Conservation (phyloP, 1,139 yeast species). For the Kodamaea anthophila region DNA sequence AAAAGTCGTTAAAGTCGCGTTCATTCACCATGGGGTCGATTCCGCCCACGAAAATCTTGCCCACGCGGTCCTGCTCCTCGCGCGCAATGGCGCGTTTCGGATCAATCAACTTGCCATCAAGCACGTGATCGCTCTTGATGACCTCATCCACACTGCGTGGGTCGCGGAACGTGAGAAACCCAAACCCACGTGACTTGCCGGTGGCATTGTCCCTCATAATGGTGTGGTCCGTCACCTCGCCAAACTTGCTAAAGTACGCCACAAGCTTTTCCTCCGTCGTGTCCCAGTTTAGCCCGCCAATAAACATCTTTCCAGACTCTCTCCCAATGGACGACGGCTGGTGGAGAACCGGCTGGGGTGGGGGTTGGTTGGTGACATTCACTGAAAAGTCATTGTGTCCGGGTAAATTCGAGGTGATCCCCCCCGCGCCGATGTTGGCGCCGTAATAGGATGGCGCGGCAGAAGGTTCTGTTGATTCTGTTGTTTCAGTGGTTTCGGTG, state of each 20-base stretch:
- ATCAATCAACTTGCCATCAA: conserved; percentile 95
- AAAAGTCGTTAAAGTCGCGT: conserved; percentile 80
- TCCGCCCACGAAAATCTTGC: conserved; percentile 97
- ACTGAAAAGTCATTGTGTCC: too few relatives aligned
- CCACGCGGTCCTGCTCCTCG: conserved; percentile 96
- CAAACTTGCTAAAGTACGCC: conserved; percentile 82
- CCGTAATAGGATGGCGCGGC: too few relatives aligned
- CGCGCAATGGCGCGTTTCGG: conserved; percentile 98
- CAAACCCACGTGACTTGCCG: conserved; percentile 96
- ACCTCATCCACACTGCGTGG: conserved; percentile 84
- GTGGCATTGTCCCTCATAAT: conserved; percentile 90
- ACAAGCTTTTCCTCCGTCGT: conserved; percentile 83
- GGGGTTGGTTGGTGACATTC: too few relatives aligned
- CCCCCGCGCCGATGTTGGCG: too few relatives aligned
- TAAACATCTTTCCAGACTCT: conserved; percentile 84
- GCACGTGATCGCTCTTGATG: conserved; percentile 77
- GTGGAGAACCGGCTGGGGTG: conserved; percentile 9
- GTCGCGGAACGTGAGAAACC: conserved; percentile 83
- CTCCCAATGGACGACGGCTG: conserved; percentile 36
- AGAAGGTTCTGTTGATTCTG: conserved; percentile 10
- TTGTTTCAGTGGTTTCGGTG: conserved; percentile 7
- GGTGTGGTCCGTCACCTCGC: conserved; percentile 83
- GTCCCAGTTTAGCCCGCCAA: conserved; percentile 98
- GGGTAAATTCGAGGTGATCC: too few relatives aligned
- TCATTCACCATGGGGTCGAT: conserved; percentile 95